Percentiles rank a stretch among this genome's conserved stretches.
phyloP scores from a whole-genome alignment of 768 basidiomycete species.

The Naganishia vaughanmartiniae region DNA sequence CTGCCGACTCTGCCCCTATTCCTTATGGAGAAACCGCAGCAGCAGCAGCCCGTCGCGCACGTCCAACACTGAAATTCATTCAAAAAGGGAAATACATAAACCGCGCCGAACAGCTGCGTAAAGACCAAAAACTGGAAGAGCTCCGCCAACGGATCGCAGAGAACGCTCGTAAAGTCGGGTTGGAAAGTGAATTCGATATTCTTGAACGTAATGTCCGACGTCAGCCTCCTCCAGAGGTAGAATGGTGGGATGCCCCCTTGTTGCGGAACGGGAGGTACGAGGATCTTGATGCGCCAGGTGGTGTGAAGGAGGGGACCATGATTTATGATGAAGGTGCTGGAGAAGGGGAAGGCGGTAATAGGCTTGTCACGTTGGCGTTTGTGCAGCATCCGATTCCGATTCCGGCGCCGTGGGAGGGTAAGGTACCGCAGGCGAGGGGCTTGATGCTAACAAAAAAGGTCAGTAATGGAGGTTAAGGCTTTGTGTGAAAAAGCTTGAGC shows the following conservation, averaged over 20 bases:
- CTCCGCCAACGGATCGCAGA: constrained; percentile 91
- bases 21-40: constrained; percentile 56
- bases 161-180: constrained; percentile 84
- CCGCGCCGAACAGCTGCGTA: constrained; percentile 55
- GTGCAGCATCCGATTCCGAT: constrained; percentile 97
- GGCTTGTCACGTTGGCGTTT: constrained; percentile 75
- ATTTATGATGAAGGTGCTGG: constrained; percentile 54
- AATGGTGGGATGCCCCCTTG: constrained; percentile 96
- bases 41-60: constrained; percentile 57
- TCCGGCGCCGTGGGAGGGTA: constrained; percentile 83
- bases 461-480: constrained; percentile 24
- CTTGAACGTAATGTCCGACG: constrained; percentile 87
- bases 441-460: constrained; percentile 91
- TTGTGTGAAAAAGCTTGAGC: neutral
- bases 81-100: constrained; percentile 77
- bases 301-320: constrained; percentile 59
- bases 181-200: constrained; percentile 88
- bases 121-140: constrained; percentile 75
- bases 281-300: constrained; percentile 59
- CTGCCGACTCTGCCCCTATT: constrained; percentile 61
- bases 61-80: constrained; percentile 71
- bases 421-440: constrained; percentile 71
- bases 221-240: constrained; percentile 78
- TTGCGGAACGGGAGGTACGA: constrained; percentile 76
- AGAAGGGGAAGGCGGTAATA: too few species aligned